Percentiles rank a stretch among this genome's conserved stretches.
These are phyloP conservation scores for Cryptococcus sp. DNA, from an alignment of 1,284 basidiomycete genomes.

Conservation along the genomic window DNA sequence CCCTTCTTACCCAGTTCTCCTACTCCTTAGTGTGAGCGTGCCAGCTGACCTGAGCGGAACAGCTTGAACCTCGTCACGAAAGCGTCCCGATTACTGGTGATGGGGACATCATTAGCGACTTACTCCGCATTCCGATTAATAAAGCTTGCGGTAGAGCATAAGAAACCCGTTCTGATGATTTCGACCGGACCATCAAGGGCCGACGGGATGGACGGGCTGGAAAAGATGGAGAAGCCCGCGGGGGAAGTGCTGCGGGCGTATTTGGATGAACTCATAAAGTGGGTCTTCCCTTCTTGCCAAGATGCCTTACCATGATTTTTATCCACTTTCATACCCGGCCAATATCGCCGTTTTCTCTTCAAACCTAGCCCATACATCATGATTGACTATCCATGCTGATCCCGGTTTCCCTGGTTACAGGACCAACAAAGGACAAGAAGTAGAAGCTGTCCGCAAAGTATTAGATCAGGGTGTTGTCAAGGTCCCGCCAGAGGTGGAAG, in stretches of 20 bases:
- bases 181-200: constrained; percentile 85
- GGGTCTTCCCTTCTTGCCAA: constrained; percentile 14
- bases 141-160: constrained; percentile 71
- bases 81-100: constrained; percentile 68
- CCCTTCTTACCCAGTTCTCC: neutral
- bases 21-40: neutral
- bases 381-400: constrained; percentile 7
- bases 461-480: constrained; percentile 45
- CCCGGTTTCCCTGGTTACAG: constrained; percentile 10
- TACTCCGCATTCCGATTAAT: constrained; percentile 87
- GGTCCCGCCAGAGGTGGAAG: constrained; percentile 39
- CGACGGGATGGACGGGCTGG: constrained; percentile 68
- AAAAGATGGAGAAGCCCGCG: constrained; percentile 73
- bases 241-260: constrained; percentile 68
- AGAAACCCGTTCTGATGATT: constrained; percentile 75
- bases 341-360: too few species aligned
- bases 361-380: too few species aligned
- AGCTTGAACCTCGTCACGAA: constrained; percentile 66
- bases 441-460: constrained; percentile 38
- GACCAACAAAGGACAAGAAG: constrained; percentile 34
- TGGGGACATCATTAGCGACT: constrained; percentile 88
- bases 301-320: too few species aligned
- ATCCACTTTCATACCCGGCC: too few species aligned
- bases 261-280: constrained; percentile 46
- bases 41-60: neutral